Percentiles rank a stretch among this genome's conserved stretches.
These are phyloP conservation scores for Aurinia saxatilis DNA, from an alignment of 345 rosid genomes.

Conservation along the genomic window DNA sequence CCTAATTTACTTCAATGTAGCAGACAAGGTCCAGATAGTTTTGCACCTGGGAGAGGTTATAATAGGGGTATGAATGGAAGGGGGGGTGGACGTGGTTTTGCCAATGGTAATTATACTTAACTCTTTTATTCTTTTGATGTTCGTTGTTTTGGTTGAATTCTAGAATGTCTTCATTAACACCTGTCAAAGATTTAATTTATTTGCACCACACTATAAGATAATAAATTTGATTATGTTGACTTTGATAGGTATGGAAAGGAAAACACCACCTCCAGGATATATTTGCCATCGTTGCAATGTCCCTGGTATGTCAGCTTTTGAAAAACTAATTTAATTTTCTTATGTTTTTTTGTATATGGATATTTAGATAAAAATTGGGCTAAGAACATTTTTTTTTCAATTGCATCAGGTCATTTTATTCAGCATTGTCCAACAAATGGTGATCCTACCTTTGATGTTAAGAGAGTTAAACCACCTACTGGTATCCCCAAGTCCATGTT, in stretches of 20 bases:
- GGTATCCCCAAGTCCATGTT: constrained; percentile 99
- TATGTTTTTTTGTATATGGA: not conserved
- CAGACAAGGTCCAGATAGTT: constrained; percentile 85
- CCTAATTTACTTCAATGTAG: constrained; percentile 15
- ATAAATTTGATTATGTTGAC: constrained; percentile 19
- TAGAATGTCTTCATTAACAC: not conserved
- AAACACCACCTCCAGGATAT: constrained; percentile 96
- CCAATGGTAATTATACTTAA: constrained; percentile 60
- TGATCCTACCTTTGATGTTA: constrained; percentile 84
- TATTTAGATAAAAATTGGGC: not conserved
- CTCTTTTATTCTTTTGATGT: not conserved
- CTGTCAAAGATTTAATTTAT: not conserved
- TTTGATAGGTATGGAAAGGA: constrained; percentile 78
- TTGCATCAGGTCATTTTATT: constrained; percentile 77
- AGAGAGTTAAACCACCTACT: constrained; percentile 88
- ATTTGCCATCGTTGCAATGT: constrained; percentile 91
- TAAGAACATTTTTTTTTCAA: not conserved
- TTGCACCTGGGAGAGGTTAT: constrained; percentile 90
- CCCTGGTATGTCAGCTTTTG: constrained; percentile 57
- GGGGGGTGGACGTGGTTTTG: constrained; percentile 95
- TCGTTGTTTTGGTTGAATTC: not conserved
- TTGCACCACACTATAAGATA: not conserved
- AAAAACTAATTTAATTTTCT: not conserved
- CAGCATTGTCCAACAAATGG: constrained; percentile 99
- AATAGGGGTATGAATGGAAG: constrained; percentile 93